Evolutionary conservation across 352 stramenopile species (phyloP).

Genomic region (Phytophthora fragariae): DNA sequence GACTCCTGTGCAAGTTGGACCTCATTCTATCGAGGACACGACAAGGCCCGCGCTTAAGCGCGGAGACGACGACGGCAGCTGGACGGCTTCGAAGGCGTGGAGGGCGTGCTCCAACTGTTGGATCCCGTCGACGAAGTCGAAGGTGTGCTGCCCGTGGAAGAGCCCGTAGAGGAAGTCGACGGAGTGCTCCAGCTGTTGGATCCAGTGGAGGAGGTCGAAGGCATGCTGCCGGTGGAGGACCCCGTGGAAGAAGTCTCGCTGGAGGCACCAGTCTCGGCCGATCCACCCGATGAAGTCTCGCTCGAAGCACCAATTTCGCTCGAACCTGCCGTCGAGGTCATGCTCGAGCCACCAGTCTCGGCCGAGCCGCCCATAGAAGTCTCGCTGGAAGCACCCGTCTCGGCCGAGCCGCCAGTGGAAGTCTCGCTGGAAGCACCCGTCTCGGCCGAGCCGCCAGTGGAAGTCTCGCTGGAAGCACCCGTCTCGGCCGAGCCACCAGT

Average conservation of each 20-base stretch:
- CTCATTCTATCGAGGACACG: conserved; percentile 9
- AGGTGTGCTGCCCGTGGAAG: conserved; percentile 15
- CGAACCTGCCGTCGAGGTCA: conserved; percentile 5
- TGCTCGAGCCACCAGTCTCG: not conserved
- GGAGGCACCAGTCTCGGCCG: conserved; percentile 8
- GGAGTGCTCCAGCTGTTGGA: conserved; percentile 33
- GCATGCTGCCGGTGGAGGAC: conserved; percentile 6
- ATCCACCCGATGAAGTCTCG: conserved; percentile 17
- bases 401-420: not conserved
- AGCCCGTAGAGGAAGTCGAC: conserved; percentile 15
- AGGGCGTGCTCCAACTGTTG: conserved; percentile 30
- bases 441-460: not conserved
- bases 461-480: not conserved
- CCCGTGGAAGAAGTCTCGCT: conserved; percentile 2
- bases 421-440: conserved; percentile 1
- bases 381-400: conserved; percentile 1
- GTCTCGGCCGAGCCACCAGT: conserved; percentile 2
- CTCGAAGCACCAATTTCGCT: not conserved
- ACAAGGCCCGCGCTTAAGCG: conserved; percentile 20
- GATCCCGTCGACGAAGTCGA: conserved; percentile 20
- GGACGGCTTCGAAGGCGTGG: conserved; percentile 18
- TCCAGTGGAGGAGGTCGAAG: conserved; percentile 10
- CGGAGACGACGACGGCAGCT: conserved; percentile 36
- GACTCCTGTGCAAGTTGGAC: conserved; percentile 11
- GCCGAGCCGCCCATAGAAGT: not conserved